A percentile compares a stretch with the other conserved stretches of the same genome.
phyloP scores from a whole-genome alignment of 305 asterid genomes.

The Solanum aculeatissimum region DNA sequence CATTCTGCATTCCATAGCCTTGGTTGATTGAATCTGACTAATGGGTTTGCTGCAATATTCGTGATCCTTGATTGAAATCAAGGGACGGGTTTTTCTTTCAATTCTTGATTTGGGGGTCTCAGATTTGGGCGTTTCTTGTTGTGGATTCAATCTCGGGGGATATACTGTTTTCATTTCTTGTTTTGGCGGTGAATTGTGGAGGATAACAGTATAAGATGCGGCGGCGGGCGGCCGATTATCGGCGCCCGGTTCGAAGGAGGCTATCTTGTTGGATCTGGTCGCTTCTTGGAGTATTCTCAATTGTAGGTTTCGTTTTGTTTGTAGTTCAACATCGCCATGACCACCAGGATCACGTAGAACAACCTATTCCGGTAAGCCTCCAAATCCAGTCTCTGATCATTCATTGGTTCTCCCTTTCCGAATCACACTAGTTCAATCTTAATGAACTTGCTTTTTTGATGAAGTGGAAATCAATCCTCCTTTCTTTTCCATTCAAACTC shows the following conservation, averaged over 20 bases:
- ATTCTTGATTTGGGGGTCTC: background rate
- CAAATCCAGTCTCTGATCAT: background rate
- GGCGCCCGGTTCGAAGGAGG: constrained; percentile 92
- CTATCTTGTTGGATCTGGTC: constrained; percentile 84
- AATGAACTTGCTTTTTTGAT: background rate
- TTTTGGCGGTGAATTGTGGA: constrained; percentile 14
- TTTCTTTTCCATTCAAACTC: background rate
- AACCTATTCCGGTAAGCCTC: constrained; percentile 41
- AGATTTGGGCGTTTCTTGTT: background rate
- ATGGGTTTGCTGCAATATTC: constrained; percentile 16
- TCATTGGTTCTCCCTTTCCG: background rate
- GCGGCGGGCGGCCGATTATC: constrained; percentile 90
- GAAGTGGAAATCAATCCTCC: background rate
- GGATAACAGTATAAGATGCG: constrained; percentile 50
- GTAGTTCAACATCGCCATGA: constrained; percentile 56
- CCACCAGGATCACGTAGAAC: constrained; percentile 51
- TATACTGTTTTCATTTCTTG: constrained; percentile 18
- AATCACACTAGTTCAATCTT: background rate
- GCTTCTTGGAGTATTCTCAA: constrained; percentile 39
- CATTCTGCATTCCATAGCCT: background rate
- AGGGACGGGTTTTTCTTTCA: background rate
- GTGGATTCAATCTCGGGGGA: constrained; percentile 4
- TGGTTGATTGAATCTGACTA: constrained; percentile 8
- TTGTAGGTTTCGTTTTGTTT: constrained; percentile 60
- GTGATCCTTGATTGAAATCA: background rate